A percentile compares a stretch with the other conserved stretches of the same genome.
Evolutionary conservation across 352 stramenopile genomes (phyloP).

Genomic region (Aphanomyces stellatus): DNA sequence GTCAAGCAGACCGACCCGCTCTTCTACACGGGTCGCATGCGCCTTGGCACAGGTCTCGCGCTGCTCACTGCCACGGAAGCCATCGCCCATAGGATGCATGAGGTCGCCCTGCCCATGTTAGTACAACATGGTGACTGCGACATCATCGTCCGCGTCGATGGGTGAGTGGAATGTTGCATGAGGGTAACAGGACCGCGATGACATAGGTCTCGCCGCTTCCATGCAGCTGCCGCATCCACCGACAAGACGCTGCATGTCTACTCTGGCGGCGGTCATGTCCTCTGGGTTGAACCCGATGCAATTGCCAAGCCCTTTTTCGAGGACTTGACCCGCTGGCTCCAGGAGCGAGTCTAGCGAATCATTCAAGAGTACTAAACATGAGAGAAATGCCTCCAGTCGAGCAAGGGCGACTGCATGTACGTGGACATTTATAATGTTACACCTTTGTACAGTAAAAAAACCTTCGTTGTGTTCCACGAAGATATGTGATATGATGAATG

Average conservation of each 20-base stretch:
- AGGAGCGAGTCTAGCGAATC: too few relatives aligned
- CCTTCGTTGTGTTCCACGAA: too few relatives aligned
- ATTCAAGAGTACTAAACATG: too few relatives aligned
- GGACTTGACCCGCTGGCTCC: not conserved
- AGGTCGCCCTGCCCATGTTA: slow-evolving; percentile 58
- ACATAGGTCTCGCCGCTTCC: not conserved
- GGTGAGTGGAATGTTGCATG: not conserved
- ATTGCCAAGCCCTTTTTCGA: not conserved
- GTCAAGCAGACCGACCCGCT: slow-evolving; percentile 35
- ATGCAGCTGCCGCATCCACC: not conserved
- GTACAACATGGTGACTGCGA: slow-evolving; percentile 65
- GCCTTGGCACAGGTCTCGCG: slow-evolving; percentile 58
- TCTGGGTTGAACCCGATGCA: not conserved
- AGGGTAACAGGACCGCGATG: not conserved
- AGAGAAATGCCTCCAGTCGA: too few relatives aligned
- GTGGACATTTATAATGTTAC: too few relatives aligned
- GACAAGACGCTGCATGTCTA: slow-evolving; percentile 1
- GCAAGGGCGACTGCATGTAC: too few relatives aligned
- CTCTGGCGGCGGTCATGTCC: not conserved
- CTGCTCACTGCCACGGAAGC: slow-evolving; percentile 48
- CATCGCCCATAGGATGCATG: slow-evolving; percentile 44
- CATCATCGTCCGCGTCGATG: slow-evolving; percentile 23
- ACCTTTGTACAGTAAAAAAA: too few relatives aligned
- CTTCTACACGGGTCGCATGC: slow-evolving; percentile 70
- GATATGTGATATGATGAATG: too few relatives aligned